These are phyloP conservation scores for Metarhizium robertsii DNA, from an alignment of 2,329 filamentous ascomycete species.

Conservation along the genomic window DNA sequence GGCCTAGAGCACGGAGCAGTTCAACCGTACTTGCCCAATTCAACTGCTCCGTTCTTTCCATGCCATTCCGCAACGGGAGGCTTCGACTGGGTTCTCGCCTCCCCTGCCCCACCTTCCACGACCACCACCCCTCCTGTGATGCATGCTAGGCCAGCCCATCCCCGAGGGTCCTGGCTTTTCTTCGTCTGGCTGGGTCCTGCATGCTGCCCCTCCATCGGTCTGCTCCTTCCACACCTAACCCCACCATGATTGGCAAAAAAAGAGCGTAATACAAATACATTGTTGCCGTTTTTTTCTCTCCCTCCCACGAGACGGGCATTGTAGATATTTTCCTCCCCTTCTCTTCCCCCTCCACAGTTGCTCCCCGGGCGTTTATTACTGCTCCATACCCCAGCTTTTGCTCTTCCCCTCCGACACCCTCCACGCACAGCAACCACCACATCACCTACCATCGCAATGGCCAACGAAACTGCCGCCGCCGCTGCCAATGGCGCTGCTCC, in stretches of 20 bases:
- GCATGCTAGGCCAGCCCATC: no score
- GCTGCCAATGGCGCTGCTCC: conserved; percentile 24
- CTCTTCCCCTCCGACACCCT: not conserved
- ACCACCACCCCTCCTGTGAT: not conserved
- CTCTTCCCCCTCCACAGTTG: not conserved
- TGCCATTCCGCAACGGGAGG: not conserved
- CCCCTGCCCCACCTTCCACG: not conserved
- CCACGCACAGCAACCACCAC: not conserved
- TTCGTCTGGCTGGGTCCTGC: not conserved
- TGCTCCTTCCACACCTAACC: conserved; percentile 1
- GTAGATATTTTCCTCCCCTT: not conserved
- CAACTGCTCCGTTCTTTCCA: not conserved
- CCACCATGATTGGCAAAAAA: conserved; percentile 1
- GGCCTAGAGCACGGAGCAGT: not conserved
- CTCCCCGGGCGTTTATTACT: not conserved
- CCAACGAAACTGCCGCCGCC: conserved; percentile 23
- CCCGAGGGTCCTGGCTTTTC: not conserved
- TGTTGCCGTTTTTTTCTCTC: not conserved
- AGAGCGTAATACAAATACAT: not conserved
- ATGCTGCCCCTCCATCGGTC: not conserved
- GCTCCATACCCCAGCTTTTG: not conserved
- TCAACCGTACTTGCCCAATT: not conserved
- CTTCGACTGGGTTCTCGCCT: not conserved
- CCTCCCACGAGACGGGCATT: not conserved
- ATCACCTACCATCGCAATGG: conserved; percentile 15